Evolutionary conservation across 306 rosid species (phyloP).

Genomic region (Vicia faba): DNA sequence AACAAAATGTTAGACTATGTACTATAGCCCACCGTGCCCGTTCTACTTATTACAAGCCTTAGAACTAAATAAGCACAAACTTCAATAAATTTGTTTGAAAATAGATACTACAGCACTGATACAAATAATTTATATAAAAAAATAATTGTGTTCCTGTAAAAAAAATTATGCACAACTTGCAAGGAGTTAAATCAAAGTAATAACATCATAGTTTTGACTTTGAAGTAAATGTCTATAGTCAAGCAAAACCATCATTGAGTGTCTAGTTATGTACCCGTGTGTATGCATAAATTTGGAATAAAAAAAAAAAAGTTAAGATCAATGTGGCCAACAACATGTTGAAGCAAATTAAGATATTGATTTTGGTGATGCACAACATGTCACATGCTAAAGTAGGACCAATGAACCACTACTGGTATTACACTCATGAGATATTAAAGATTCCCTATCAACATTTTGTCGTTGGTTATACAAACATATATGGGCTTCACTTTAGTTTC

Average conservation of each 20-base stretch:
- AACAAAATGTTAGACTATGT: too few relatives aligned
- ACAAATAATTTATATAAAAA: not conserved
- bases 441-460: conserved; percentile 13
- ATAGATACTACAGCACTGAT: too few relatives aligned
- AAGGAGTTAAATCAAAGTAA: conserved; percentile 25
- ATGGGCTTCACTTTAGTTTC: conserved; percentile 31
- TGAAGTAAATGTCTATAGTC: conserved; percentile 3
- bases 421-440: conserved; percentile 23
- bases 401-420: conserved; percentile 21
- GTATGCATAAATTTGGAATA: conserved; percentile 9
- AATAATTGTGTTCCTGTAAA: not conserved
- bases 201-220: conserved; percentile 24
- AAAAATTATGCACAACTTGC: not conserved
- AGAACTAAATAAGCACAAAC: too few relatives aligned
- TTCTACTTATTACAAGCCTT: too few relatives aligned
- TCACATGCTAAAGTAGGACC: conserved; percentile 37
- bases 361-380: conserved; percentile 32
- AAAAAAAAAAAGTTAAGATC: not conserved
- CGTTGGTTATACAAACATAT: conserved; percentile 33
- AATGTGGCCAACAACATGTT: conserved; percentile 8
- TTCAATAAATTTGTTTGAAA: too few relatives aligned
- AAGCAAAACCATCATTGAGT: conserved; percentile 34
- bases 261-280: not conserved
- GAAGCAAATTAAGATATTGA: conserved; percentile 28
- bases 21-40: too few relatives aligned